A percentile compares a stretch with the other conserved stretches of the same genome.
phyloP scores from a whole-genome alignment of 1,284 basidiomycete genomes.

The Apiotrichum gracile region DNA sequence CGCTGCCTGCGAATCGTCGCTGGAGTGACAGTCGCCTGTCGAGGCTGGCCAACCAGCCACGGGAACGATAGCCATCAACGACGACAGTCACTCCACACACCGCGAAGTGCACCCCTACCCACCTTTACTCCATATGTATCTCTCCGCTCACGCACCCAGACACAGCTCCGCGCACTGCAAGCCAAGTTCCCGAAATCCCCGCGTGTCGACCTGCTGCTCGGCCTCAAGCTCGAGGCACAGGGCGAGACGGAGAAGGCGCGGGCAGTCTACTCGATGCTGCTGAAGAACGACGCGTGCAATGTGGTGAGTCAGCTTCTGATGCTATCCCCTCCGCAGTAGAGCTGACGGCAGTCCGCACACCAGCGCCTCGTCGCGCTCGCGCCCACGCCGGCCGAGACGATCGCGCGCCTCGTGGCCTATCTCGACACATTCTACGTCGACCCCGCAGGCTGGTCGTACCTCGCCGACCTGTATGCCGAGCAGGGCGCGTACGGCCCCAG shows the following conservation, averaged over 20 bases:
- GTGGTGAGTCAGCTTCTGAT: neutral
- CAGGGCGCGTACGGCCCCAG: constrained; percentile 59
- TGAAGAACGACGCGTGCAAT: neutral
- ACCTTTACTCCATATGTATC: neutral
- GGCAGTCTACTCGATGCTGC: constrained; percentile 56
- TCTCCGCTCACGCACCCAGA: constrained; percentile 46
- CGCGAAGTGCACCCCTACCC: too few species aligned
- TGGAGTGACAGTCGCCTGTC: too few species aligned
- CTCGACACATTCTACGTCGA: constrained; percentile 93
- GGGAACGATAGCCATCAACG: too few species aligned
- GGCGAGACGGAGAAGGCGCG: constrained; percentile 48
- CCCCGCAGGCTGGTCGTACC: constrained; percentile 83
- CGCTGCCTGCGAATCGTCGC: too few species aligned
- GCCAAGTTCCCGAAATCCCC: constrained; percentile 74
- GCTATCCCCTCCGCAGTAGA: neutral
- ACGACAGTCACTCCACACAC: too few species aligned
- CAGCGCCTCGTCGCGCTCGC: constrained; percentile 72
- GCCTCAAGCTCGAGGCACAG: constrained; percentile 74
- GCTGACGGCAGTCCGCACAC: constrained; percentile 59
- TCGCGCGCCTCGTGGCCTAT: constrained; percentile 69
- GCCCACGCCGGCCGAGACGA: constrained; percentile 53
- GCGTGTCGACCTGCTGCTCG: constrained; percentile 74
- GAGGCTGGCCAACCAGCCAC: too few species aligned
- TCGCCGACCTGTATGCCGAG: constrained; percentile 80
- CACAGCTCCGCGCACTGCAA: constrained; percentile 61